Percentiles rank a stretch among this genome's conserved stretches.
Evolutionary conservation across 306 rosid genomes (phyloP).

Genomic region (Gillenia trifoliata): DNA sequence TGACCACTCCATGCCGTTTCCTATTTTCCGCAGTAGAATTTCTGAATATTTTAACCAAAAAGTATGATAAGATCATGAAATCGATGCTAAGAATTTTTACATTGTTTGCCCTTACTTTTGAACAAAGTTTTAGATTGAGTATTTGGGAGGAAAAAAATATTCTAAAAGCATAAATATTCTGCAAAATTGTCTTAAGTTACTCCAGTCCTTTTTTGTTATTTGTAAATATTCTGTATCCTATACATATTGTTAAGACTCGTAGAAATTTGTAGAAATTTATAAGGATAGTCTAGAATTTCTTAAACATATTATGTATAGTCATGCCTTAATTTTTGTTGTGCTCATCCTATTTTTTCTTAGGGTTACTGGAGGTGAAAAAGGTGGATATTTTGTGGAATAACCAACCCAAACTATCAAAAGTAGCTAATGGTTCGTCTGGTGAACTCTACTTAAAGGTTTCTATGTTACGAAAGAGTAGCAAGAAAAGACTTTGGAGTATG

Average conservation of each 20-base stretch:
- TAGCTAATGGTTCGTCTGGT: constrained; percentile 38
- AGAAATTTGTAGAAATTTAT: not conserved
- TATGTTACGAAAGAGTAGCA: constrained; percentile 40
- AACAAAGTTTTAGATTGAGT: not conserved
- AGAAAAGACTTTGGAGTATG: constrained; percentile 54
- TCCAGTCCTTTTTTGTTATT: not conserved
- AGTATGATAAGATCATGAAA: not conserved
- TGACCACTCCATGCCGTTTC: not conserved
- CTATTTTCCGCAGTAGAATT: not conserved
- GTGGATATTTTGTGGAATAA: constrained; percentile 78
- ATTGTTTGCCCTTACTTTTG: not conserved
- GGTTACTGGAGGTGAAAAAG: constrained; percentile 67
- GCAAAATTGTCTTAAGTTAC: not conserved
- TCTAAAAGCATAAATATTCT: not conserved
- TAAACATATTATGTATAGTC: not conserved
- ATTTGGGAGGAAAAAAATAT: not conserved
- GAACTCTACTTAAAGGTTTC: constrained; percentile 79
- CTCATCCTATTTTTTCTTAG: constrained; percentile 36
- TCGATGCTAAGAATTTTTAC: not conserved
- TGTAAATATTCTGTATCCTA: not conserved
- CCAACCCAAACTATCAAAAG: constrained; percentile 42
- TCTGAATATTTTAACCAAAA: not conserved
- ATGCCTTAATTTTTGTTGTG: not conserved
- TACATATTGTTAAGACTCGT: not conserved
- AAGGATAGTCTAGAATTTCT: not conserved